Evolutionary conservation across 805 yeast species (phyloP).

Genomic region (Ogataea parapolymorpha): DNA sequence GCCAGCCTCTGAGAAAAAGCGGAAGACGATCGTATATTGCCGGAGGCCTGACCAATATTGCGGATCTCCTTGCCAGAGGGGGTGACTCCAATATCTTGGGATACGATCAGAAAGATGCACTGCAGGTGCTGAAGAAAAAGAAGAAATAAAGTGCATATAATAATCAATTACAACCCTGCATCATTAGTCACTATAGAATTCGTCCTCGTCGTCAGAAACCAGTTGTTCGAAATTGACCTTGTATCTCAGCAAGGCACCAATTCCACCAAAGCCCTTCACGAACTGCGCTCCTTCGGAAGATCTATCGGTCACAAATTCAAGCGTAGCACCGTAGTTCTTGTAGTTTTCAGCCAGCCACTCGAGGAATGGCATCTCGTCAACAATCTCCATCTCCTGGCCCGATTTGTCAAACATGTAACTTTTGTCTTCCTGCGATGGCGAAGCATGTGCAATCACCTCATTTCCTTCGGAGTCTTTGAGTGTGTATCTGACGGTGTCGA

Average conservation of each 20-base stretch:
- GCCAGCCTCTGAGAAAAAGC: constrained; percentile 56
- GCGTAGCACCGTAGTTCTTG: constrained; percentile 87
- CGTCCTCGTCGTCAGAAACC: constrained; percentile 84
- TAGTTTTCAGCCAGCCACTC: constrained; percentile 99
- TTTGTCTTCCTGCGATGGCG: constrained; percentile 72
- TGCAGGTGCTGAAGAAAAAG: constrained; percentile 51
- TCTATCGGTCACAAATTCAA: constrained; percentile 95
- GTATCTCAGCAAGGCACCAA: constrained; percentile 94
- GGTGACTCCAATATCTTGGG: constrained; percentile 64
- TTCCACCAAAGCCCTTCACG: constrained; percentile 97
- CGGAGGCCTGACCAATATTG: constrained; percentile 73
- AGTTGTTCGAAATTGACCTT: constrained; percentile 96
- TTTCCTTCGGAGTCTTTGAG: constrained; percentile 80
- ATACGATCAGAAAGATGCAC: constrained; percentile 61
- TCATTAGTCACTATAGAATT: constrained; percentile 55
- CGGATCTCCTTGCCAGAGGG: constrained; percentile 69
- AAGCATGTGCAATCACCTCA: constrained; percentile 67
- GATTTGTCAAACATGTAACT: constrained; percentile 79
- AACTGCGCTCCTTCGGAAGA: constrained; percentile 99
- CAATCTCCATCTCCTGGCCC: constrained; percentile 89
- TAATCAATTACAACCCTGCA: neutral
- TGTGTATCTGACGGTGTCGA: constrained; percentile 79
- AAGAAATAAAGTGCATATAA: constrained; percentile 7
- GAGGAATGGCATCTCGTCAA: constrained; percentile 77
- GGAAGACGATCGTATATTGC: constrained; percentile 72